A percentile compares a stretch with the other conserved stretches of the same genome.
Conservation (phyloP, 129 eudicot species). For the Cynara cardunculus region DNA sequence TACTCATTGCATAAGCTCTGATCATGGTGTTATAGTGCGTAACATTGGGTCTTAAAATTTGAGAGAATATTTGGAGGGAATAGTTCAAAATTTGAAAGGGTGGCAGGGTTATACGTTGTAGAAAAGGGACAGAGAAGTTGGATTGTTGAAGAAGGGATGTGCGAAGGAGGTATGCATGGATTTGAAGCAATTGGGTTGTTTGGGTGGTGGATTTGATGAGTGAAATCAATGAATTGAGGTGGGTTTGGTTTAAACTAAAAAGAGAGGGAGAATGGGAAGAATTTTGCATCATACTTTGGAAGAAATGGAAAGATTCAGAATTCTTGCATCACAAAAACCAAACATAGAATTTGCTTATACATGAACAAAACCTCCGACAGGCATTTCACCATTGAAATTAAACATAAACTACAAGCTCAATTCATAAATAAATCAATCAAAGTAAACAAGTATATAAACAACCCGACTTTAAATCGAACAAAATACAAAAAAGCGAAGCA, state of each 20-base stretch:
- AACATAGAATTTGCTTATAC: background rate
- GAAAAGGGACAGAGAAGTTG: conserved; percentile 44
- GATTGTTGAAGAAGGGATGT: conserved; percentile 41
- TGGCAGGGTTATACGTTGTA: conserved; percentile 38
- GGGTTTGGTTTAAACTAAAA: conserved; percentile 25
- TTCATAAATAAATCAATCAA: too few species aligned
- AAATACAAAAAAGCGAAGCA: too few species aligned
- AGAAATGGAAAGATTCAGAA: background rate
- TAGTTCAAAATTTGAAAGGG: conserved; percentile 36
- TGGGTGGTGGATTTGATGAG: conserved; percentile 52
- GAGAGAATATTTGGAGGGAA: conserved; percentile 41
- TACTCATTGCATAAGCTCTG: conserved; percentile 47
- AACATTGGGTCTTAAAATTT: conserved; percentile 43
- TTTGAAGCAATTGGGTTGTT: conserved; percentile 52
- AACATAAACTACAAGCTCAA: too few species aligned
- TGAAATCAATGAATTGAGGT: conserved; percentile 33
- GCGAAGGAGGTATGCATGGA: conserved; percentile 68
- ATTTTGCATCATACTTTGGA: background rate
- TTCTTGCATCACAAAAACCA: background rate
- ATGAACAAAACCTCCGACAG: too few species aligned
- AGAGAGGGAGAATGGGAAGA: conserved; percentile 14
- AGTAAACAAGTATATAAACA: too few species aligned
- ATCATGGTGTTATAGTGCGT: conserved; percentile 53
- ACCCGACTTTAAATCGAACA: too few species aligned
- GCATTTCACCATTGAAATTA: too few species aligned